Conservation (phyloP, 2,329 filamentous ascomycete species). For the Nothomitra cinnamomea region DNA sequence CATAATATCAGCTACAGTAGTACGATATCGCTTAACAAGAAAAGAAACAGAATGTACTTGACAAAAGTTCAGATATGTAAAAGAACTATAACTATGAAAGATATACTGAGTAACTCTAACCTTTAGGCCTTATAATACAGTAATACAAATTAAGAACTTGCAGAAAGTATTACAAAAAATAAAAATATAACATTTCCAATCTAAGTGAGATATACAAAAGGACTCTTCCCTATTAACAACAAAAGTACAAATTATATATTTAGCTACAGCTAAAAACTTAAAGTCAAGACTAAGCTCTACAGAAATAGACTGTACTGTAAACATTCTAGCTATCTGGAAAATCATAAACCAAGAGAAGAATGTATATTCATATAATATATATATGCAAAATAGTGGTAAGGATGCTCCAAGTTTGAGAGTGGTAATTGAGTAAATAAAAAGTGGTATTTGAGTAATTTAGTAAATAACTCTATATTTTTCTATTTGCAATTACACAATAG, state of each 20-base stretch:
- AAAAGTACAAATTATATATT: not conserved
- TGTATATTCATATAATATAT: not conserved
- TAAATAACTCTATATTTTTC: no score
- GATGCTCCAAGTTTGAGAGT: no score
- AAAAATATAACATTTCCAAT: no score
- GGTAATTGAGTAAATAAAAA: no score
- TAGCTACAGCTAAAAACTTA: no score
- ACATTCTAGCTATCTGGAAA: not conserved
- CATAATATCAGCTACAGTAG: not conserved
- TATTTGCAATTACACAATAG: no score
- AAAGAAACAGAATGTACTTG: not conserved
- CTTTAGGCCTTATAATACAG: not conserved
- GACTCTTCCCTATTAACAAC: not conserved
- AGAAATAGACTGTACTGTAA: not conserved
- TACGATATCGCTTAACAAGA: not conserved
- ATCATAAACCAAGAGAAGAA: not conserved
- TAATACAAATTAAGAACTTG: no score
- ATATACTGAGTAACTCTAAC: not conserved
- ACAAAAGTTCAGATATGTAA: not conserved
- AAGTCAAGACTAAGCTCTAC: no score
- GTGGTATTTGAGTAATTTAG: no score
- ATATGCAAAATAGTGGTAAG: not conserved
- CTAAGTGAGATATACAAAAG: no score
- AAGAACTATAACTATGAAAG: not conserved
- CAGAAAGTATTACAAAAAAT: no score